Percentiles rank a stretch among this genome's conserved stretches.
Conservation (phyloP, 345 rosid genomes). For the Citrus sinensis region DNA sequence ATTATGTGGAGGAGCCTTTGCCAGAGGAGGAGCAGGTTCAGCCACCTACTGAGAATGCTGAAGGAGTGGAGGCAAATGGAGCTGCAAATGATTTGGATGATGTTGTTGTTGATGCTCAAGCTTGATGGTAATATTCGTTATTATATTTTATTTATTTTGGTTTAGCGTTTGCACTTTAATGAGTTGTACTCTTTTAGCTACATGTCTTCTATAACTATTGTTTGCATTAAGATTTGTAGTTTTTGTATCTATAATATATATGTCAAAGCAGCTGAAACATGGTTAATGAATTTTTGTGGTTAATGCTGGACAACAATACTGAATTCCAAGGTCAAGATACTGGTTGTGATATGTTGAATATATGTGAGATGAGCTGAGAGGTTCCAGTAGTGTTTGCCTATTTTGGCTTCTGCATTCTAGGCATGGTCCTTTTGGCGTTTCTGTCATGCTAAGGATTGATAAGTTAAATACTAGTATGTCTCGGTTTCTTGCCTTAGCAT, state of each 20-base stretch:
- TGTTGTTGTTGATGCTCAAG: conserved; percentile 41
- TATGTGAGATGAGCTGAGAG: not conserved
- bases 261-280: not conserved
- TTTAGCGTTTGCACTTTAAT: not conserved
- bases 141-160: not conserved
- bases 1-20: conserved; percentile 90
- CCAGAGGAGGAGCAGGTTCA: conserved; percentile 88
- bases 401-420: not conserved
- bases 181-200: not conserved
- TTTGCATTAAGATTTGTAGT: not conserved
- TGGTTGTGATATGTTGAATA: not conserved
- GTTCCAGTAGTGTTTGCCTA: not conserved
- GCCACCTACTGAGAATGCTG: conserved; percentile 63
- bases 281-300: not conserved
- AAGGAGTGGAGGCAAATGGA: conserved; percentile 45
- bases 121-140: conserved; percentile 36
- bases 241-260: not conserved
- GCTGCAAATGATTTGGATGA: conserved; percentile 48
- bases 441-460: not conserved
- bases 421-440: not conserved
- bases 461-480: not conserved
- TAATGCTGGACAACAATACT: not conserved
- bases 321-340: not conserved
- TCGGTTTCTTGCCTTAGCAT: not conserved
- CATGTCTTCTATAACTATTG: not conserved